phyloP scores from a whole-genome alignment of 202 grass and related monocot genomes.

The Alloteropsis angusta region DNA sequence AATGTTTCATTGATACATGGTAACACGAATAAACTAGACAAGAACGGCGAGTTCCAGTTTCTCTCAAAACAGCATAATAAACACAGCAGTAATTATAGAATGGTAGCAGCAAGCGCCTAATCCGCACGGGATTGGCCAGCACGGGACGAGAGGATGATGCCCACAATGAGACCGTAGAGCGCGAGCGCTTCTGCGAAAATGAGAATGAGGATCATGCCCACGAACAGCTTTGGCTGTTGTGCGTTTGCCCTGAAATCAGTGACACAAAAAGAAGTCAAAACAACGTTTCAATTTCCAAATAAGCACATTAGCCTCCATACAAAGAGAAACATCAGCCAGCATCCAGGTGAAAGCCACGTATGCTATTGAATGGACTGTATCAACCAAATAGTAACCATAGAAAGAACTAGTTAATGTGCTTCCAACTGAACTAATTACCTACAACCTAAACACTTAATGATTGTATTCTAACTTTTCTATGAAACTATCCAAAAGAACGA shows the following conservation, averaged over 20 bases:
- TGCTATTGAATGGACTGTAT: background rate
- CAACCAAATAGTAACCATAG: background rate
- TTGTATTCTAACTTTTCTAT: background rate
- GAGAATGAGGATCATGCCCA: slow-evolving; percentile 98
- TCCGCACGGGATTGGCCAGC: slow-evolving; percentile 91
- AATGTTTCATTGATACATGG: slow-evolving; percentile 37
- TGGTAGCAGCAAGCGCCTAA: slow-evolving; percentile 22
- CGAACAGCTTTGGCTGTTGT: slow-evolving; percentile 92
- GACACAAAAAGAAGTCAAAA: background rate
- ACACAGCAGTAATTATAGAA: background rate
- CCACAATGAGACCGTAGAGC: slow-evolving; percentile 85
- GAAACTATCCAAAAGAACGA: background rate
- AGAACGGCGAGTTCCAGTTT: slow-evolving; percentile 27
- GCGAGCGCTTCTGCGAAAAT: slow-evolving; percentile 95
- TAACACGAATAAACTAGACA: slow-evolving; percentile 40
- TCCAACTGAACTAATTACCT: background rate
- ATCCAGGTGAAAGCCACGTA: background rate
- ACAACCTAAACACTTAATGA: background rate
- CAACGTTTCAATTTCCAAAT: background rate
- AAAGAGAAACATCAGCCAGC: background rate
- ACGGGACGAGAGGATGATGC: slow-evolving; percentile 95
- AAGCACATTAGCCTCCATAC: background rate
- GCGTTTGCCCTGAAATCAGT: slow-evolving; percentile 73
- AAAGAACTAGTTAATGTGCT: background rate
- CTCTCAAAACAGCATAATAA: slow-evolving; percentile 33